A percentile compares a stretch with the other conserved stretches of the same genome.
These are phyloP conservation scores for Hirsutella rhossiliensis DNA, from an alignment of 2,329 filamentous ascomycete species.

Conservation along the genomic window DNA sequence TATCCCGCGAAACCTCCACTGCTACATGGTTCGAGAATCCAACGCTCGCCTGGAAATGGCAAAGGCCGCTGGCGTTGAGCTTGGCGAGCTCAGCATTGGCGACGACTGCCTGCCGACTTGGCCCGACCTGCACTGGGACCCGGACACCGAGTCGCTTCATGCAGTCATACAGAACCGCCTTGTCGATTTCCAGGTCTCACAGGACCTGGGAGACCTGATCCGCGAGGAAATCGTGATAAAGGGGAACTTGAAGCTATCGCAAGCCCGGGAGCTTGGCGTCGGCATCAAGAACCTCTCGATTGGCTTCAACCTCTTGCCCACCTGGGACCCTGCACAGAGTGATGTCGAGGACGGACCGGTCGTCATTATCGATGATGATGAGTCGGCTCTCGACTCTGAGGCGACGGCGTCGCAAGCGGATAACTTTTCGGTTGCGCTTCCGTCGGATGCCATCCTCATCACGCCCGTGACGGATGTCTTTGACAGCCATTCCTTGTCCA, in stretches of 20 bases:
- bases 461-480: constrained; percentile 1
- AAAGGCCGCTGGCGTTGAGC: constrained; percentile 1
- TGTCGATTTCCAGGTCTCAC: constrained; percentile 6
- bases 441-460: neutral
- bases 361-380: neutral
- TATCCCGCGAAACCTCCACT: constrained; percentile 9
- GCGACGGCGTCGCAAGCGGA: neutral
- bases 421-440: neutral
- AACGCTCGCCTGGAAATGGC: constrained; percentile 14
- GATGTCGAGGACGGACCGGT: neutral
- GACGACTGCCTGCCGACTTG: constrained; percentile 18
- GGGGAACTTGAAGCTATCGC: constrained; percentile 12
- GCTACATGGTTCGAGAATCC: constrained; percentile 9
- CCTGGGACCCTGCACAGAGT: constrained; percentile 9
- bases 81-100: constrained; percentile 12
- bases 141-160: constrained; percentile 11
- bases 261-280: constrained; percentile 12
- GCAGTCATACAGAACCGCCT: constrained; percentile 13
- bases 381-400: neutral
- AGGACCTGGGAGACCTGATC: constrained; percentile 8
- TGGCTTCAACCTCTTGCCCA: constrained; percentile 15
- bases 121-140: constrained; percentile 13
- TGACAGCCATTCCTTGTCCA: neutral
- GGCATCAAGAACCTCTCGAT: constrained; percentile 10
- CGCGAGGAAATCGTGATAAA: constrained; percentile 12